Percentiles rank a stretch among this genome's conserved stretches.
Evolutionary conservation across 768 basidiomycete genomes (phyloP).

Genomic region (Cystofilobasidium bisporidii): DNA sequence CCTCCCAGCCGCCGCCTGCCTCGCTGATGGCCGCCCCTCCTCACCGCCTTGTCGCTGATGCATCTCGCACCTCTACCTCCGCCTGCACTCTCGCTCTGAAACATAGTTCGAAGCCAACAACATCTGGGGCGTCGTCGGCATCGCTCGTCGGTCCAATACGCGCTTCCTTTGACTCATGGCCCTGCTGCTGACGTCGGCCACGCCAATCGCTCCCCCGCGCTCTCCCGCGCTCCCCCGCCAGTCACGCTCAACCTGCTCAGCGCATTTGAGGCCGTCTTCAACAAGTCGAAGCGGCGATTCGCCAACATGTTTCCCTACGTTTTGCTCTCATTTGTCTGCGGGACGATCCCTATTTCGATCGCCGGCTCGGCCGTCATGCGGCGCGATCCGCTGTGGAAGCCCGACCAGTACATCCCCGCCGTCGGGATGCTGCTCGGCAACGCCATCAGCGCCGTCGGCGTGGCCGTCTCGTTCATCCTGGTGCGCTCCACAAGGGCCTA

Average conservation of each 20-base stretch:
- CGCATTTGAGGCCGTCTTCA: constrained; percentile 55
- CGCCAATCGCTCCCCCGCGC: not conserved
- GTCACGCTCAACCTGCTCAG: constrained; percentile 66
- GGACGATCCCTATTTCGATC: constrained; percentile 69
- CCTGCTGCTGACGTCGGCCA: constrained; percentile 25
- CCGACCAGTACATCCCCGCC: constrained; percentile 71
- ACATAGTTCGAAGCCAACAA: constrained; percentile 66
- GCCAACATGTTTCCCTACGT: constrained; percentile 65
- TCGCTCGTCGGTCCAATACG: constrained; percentile 52
- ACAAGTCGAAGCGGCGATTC: constrained; percentile 67
- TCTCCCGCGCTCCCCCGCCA: constrained; percentile 31
- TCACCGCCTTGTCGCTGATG: too few relatives aligned
- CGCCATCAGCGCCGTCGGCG: constrained; percentile 64
- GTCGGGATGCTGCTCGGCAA: constrained; percentile 79
- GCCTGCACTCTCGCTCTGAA: constrained; percentile 39
- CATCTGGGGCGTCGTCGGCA: constrained; percentile 62
- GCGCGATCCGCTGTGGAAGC: constrained; percentile 68
- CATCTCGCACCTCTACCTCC: too few relatives aligned
- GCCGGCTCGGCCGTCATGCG: constrained; percentile 64
- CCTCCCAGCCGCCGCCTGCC: not conserved
- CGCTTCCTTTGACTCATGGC: not conserved
- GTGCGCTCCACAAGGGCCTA: constrained; percentile 7
- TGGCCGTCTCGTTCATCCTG: constrained; percentile 45
- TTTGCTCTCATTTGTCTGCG: constrained; percentile 58
- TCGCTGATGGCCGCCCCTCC: too few relatives aligned